phyloP scores from a whole-genome alignment of 768 basidiomycete species.

The Trametes maxima region DNA sequence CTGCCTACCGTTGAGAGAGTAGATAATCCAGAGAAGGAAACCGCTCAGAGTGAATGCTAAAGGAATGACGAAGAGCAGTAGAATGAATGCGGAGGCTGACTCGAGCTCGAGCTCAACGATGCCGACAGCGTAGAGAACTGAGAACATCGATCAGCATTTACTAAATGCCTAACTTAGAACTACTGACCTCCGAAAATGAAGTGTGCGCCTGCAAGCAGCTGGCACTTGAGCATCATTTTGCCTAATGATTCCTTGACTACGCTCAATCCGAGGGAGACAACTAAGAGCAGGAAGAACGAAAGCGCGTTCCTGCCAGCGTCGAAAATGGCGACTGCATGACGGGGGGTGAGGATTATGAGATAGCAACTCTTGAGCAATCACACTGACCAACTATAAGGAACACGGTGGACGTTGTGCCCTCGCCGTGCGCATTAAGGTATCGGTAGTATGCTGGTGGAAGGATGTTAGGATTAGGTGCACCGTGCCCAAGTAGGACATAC shows the following conservation, averaged over 20 bases:
- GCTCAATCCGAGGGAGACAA: conserved; percentile 90
- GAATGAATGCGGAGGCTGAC: conserved; percentile 80
- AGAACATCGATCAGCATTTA: background rate
- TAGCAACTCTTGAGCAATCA: background rate
- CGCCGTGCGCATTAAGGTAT: conserved; percentile 88
- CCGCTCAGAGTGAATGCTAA: conserved; percentile 94
- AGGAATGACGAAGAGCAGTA: conserved; percentile 91
- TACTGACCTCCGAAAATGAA: conserved; percentile 90
- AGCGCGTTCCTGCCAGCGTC: conserved; percentile 94
- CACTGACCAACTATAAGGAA: conserved; percentile 89
- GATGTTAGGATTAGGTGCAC: background rate
- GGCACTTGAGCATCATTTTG: conserved; percentile 79
- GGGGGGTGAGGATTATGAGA: background rate
- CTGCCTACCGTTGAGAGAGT: conserved; percentile 74
- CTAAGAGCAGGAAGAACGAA: conserved; percentile 92
- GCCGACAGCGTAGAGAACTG: conserved; percentile 91
- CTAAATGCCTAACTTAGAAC: background rate
- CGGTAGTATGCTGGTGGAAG: conserved; percentile 79
- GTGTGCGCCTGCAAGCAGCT: conserved; percentile 79
- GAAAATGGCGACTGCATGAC: conserved; percentile 70
- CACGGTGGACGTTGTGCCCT: conserved; percentile 70
- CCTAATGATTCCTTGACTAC: conserved; percentile 91
- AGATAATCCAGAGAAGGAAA: conserved; percentile 95
- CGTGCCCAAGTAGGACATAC: conserved; percentile 30
- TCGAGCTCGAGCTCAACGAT: conserved; percentile 93